Conservation (phyloP, 257 asterid species). For the Petunia axillaris region DNA sequence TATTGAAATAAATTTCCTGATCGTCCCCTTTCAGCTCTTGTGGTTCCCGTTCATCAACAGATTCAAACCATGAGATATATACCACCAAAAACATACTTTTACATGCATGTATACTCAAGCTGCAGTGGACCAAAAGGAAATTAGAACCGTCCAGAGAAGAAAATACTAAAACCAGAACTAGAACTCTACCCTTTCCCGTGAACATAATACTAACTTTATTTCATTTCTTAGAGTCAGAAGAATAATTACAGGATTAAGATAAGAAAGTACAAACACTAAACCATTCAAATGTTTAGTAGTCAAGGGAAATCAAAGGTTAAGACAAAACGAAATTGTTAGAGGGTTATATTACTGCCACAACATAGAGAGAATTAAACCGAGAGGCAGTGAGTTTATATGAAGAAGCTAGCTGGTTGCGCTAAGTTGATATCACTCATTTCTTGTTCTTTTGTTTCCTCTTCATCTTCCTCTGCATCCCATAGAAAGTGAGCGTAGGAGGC, state of each 20-base stretch:
- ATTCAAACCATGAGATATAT: too few species aligned
- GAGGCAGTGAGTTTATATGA: neutral
- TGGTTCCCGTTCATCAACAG: too few species aligned
- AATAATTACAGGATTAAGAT: neutral
- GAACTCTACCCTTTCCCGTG: neutral
- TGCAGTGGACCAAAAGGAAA: too few species aligned
- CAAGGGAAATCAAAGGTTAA: neutral
- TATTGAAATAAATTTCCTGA: too few species aligned
- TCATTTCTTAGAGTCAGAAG: neutral
- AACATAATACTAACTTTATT: neutral
- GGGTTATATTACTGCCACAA: neutral
- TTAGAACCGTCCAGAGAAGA: too few species aligned
- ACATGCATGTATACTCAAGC: too few species aligned
- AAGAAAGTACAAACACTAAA: neutral
- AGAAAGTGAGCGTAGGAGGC: slow-evolving; percentile 67
- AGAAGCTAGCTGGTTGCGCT: slow-evolving; percentile 1
- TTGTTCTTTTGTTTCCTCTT: slow-evolving; percentile 14
- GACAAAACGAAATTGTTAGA: neutral
- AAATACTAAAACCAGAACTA: too few species aligned
- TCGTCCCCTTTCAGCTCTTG: too few species aligned
- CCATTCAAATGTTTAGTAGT: neutral
- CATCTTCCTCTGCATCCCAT: slow-evolving; percentile 53
- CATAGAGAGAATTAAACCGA: neutral
- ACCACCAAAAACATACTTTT: too few species aligned
- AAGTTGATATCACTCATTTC: neutral